Evolutionary conservation across 2,329 filamentous ascomycete genomes (phyloP).

Genomic region (Juglanconis sp.): DNA sequence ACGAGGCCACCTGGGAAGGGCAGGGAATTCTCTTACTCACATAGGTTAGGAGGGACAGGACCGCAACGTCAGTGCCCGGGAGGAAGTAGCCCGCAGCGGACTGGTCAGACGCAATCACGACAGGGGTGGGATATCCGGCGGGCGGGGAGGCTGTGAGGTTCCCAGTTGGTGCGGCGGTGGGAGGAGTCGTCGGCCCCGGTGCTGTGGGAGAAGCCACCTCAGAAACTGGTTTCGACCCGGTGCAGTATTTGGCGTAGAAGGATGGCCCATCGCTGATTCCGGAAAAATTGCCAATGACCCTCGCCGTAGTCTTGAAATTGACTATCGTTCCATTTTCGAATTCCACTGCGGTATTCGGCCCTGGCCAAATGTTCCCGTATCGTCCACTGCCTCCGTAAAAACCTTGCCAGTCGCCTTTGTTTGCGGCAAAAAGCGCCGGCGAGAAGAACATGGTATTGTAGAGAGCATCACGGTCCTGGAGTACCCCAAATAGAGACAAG

Average conservation of each 20-base stretch:
- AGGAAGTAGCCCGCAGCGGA: constrained; percentile 32
- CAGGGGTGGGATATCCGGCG: constrained; percentile 28
- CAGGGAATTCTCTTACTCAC: background rate
- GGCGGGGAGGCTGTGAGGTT: constrained; percentile 2
- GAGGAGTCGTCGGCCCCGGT: background rate
- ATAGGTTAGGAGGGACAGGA: constrained; percentile 29
- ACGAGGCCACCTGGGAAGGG: background rate
- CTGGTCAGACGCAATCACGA: constrained; percentile 28
- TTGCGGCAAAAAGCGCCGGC: constrained; percentile 18
- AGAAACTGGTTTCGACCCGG: constrained; percentile 13
- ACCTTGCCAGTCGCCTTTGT: constrained; percentile 25
- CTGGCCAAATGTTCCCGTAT: constrained; percentile 35
- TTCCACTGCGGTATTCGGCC: constrained; percentile 34
- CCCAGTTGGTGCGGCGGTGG: constrained; percentile 13
- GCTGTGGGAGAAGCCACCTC: constrained; percentile 6
- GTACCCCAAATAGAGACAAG: constrained; percentile 29
- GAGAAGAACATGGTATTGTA: constrained; percentile 41
- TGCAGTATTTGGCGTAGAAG: constrained; percentile 27
- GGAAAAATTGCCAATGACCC: constrained; percentile 32
- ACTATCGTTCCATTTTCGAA: constrained; percentile 37
- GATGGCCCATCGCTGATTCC: constrained; percentile 30
- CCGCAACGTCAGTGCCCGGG: constrained; percentile 30
- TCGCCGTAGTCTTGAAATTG: constrained; percentile 31
- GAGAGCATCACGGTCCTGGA: constrained; percentile 38
- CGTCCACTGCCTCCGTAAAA: constrained; percentile 36